Evolutionary conservation across 2,329 filamentous ascomycete genomes (phyloP), one percentile per base, ranked within the genome.

Genomic region (Pyricularia sp.): DNA sequence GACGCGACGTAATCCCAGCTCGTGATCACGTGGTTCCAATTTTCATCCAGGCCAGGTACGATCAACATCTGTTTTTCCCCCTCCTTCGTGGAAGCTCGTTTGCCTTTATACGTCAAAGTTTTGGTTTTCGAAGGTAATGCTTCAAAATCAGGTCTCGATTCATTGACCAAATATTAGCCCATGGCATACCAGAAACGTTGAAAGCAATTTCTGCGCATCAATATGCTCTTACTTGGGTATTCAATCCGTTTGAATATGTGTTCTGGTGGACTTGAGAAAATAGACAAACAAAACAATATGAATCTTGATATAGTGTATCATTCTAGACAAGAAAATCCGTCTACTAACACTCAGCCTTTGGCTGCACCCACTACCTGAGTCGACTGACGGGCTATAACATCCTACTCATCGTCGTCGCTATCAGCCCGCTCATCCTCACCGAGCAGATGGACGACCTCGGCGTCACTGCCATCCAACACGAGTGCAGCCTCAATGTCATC

Each of bases 381-480:
- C 7, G 16, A n/a, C 40, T 19, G 19, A n/a, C 40, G 40, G 40
- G 9, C 19, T 49, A n/a, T 49, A 19, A 49, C 61, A 6, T 68
- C 67, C 55, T 67, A 65, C 9, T 69, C 62, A 40, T 67, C 68
- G 12, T 69, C 67, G 3, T 69, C 68, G 19, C 71, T 70, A 24
- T 70, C 73, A 7, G 69, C 69, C 9, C 72, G 72, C 6, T 71
- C 70, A 35, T 65, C 65, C 49, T 70, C 72, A 6, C 73, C 70
- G 57, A 80, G 68, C 76, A 81, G 80, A 0, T 76, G 75, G 8
- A 76, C 72, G 1, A 70, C 72, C 65, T 81, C 80, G 2, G 26
- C 3, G 68, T 69, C 63, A 70, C 75, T 13, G 70, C 66, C 7
- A 73, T 65, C 57, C 71, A 72, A 8, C 66, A 70, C 28, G 70